Conservation (phyloP, 352 stramenopile species). For the Globisporangium parvum region DNA sequence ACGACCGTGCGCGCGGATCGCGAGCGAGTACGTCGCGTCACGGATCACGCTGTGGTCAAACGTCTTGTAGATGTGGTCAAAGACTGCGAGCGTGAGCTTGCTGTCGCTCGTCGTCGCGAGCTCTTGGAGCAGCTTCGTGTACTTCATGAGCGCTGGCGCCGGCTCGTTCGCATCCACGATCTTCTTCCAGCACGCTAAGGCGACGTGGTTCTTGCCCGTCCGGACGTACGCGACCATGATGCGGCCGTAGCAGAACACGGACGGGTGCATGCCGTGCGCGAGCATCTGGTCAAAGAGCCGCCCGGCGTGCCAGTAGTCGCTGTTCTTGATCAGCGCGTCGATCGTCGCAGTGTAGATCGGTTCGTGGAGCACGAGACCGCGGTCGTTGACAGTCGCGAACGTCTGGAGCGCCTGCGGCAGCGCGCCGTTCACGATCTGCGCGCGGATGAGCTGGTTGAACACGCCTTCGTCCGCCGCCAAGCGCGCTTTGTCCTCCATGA, state of each 20-base stretch:
- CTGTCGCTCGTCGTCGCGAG: conserved; percentile 52
- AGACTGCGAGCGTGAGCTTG: conserved; percentile 56
- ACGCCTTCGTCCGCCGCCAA: conserved; percentile 33
- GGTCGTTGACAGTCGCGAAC: conserved; percentile 51
- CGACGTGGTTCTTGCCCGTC: conserved; percentile 53
- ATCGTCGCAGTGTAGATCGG: conserved; percentile 76
- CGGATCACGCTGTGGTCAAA: conserved; percentile 44
- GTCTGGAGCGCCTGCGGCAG: conserved; percentile 72
- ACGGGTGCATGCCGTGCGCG: conserved; percentile 45
- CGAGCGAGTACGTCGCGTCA: conserved; percentile 49
- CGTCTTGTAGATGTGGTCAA: conserved; percentile 44
- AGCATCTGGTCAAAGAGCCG: conserved; percentile 77
- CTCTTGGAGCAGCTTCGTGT: conserved; percentile 57
- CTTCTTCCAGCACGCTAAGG: conserved; percentile 64
- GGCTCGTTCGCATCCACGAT: conserved; percentile 45
- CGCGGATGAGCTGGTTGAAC: conserved; percentile 71
- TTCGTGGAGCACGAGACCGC: conserved; percentile 45
- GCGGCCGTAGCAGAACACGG: conserved; percentile 66
- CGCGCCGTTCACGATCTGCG: conserved; percentile 64
- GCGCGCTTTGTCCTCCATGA: conserved; percentile 56
- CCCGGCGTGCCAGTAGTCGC: conserved; percentile 61
- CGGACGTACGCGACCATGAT: conserved; percentile 78
- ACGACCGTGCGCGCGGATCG: conserved; percentile 65
- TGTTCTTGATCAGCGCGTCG: conserved; percentile 49
- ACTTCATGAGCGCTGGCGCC: conserved; percentile 39